Percentiles rank a stretch among this genome's conserved stretches.
Conservation (phyloP, 23 red algal genomes). For the Gracilaria caudata region DNA sequence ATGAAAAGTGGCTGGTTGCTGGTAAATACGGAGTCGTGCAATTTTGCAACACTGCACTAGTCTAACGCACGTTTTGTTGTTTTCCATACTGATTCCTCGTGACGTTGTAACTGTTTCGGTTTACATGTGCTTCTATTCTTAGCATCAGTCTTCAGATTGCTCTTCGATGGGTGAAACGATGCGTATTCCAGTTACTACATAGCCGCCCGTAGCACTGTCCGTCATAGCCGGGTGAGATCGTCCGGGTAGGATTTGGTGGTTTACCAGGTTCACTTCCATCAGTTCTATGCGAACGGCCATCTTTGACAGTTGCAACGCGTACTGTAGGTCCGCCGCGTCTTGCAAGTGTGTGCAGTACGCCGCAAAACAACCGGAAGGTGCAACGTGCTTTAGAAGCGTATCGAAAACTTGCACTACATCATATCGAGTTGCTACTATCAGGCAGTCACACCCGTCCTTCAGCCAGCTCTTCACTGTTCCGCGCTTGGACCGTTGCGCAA, state of each 20-base stretch:
- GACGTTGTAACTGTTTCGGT: not conserved
- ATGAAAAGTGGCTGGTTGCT: constrained; percentile 89
- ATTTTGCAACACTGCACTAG: constrained; percentile 51
- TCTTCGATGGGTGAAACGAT: constrained; percentile 34
- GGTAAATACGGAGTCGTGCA: constrained; percentile 95
- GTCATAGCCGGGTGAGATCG: constrained; percentile 77
- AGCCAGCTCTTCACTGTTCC: constrained; percentile 57
- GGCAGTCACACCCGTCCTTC: constrained; percentile 25
- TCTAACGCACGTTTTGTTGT: not conserved
- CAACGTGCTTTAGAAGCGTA: constrained; percentile 57
- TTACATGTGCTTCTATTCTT: constrained; percentile 3
- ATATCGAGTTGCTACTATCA: constrained; percentile 70
- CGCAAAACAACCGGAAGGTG: constrained; percentile 64
- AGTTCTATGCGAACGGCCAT: constrained; percentile 59
- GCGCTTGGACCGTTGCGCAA: constrained; percentile 53
- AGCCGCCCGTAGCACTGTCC: constrained; percentile 73
- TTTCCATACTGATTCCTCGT: not conserved
- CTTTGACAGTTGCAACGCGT: constrained; percentile 55
- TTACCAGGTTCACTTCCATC: constrained; percentile 58
- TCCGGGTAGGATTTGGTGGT: constrained; percentile 74
- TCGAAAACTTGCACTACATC: constrained; percentile 68
- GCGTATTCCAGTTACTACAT: constrained; percentile 49
- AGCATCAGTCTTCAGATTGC: not conserved
- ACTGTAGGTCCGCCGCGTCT: constrained; percentile 61
- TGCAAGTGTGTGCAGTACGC: constrained; percentile 72